Base-by-base conservation (phyloP, 164 flowering plant species). In the Annona cherimola region DNA sequence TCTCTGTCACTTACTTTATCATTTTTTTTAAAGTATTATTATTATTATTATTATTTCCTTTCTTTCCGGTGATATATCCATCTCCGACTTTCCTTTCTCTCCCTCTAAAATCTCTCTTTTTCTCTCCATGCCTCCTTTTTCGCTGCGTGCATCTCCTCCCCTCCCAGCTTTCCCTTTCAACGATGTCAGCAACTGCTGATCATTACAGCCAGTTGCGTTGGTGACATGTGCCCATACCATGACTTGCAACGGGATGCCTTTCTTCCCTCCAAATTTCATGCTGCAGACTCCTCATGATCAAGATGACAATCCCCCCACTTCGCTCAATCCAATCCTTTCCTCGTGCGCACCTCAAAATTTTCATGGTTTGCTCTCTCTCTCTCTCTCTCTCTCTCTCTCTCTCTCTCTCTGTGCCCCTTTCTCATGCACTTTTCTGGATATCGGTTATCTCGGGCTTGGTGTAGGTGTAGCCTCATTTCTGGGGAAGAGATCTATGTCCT, bases 201-300 rank as follows among this genome's bases (percentile, higher is more conserved):
- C 66, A 70, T 57, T 75, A 75, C n/a, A 75, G 68, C 66, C 39
- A 64, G 75, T 59, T 63, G 70, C 69, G 72, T 70, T 45, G 42
- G 43, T 75, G 69, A 69, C 66, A 67, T 54, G 42, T 68, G 70
- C 72, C 65, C 67, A 45, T 45, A 19, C 69, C 65, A 82, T 82
- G 84, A 74, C 71, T 69, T 76, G 81, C 74, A 84, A 79, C 78
- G 91, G 80, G 71, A 94, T 94, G 98, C 84, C 91, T n/a, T 94
- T 94, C 84, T 90, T 92, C 81, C 87, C 89, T 74, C 60, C 97
- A 71, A 94, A 86, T 81, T 90, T 92, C 90, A 85, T 92, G 92
- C 79, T 89, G 7, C 98, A 89, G 78, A 79, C 83, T 63, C 74
- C 89, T 55, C 84, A 76, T 68, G 75, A 79, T 46, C 81, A 85